Evolutionary conservation across 192 early-diverging fungal species (phyloP).

Genomic region (Kickxella alabastrina): DNA sequence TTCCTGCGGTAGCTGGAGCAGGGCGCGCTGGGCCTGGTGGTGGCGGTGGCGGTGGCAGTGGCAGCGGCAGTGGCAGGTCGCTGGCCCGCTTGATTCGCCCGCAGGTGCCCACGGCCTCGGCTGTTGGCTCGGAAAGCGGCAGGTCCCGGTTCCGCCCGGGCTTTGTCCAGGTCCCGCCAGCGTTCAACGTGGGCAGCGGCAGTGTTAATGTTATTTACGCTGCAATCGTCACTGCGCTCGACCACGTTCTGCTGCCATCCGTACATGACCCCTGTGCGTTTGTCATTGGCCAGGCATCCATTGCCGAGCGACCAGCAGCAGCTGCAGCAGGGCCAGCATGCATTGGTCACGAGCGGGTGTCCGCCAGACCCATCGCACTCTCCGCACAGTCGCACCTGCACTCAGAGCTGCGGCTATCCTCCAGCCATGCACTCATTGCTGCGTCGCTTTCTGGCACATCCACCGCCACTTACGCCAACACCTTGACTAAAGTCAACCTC

Average conservation of each 20-base stretch:
- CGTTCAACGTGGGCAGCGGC: conserved; percentile 4
- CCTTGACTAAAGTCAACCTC: conserved; percentile 5
- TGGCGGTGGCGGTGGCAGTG: too few relatives aligned
- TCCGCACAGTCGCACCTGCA: too few relatives aligned
- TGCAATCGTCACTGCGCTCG: conserved; percentile 14
- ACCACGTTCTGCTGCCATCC: conserved; percentile 21
- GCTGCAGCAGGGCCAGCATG: too few relatives aligned
- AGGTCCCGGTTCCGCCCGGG: conserved; percentile 5
- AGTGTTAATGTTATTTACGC: conserved; percentile 21
- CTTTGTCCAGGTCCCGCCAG: conserved; percentile 7
- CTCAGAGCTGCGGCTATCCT: neutral
- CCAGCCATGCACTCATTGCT: conserved; percentile 7
- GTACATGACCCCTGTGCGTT: neutral
- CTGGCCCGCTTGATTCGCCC: too few relatives aligned
- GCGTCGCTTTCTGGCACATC: conserved; percentile 6
- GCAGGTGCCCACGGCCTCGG: too few relatives aligned
- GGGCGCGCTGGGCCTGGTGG: too few relatives aligned
- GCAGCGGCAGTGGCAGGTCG: too few relatives aligned
- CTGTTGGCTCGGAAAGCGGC: too few relatives aligned
- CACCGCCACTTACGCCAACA: conserved; percentile 10
- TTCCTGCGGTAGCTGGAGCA: too few relatives aligned
- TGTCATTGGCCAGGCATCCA: conserved; percentile 12
- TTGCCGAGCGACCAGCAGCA: conserved; percentile 7
- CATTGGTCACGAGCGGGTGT: too few relatives aligned
- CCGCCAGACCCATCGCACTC: too few relatives aligned